Percentiles rank a stretch among this genome's conserved stretches.
phyloP scores from a whole-genome alignment of 805 yeast genomes.

The Candida verbasci region DNA sequence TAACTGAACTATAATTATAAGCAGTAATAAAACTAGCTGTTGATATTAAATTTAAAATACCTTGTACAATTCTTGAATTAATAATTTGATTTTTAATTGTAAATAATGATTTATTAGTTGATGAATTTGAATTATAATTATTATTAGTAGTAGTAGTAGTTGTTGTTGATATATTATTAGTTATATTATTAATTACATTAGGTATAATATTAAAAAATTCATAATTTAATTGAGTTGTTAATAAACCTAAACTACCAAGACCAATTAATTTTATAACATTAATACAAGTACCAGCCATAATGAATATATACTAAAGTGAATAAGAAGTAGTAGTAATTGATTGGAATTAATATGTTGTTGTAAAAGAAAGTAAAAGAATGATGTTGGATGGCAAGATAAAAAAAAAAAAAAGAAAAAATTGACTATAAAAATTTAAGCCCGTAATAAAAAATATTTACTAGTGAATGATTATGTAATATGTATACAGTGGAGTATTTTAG shows the following conservation, averaged over 20 bases:
- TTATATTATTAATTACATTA: conserved; percentile 16
- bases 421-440: neutral
- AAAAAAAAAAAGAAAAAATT: neutral
- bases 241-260: conserved; percentile 62
- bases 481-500: neutral
- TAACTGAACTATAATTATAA: conserved; percentile 50
- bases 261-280: conserved; percentile 57
- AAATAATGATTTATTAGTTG: neutral
- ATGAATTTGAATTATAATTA: neutral
- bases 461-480: neutral
- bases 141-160: too few species aligned
- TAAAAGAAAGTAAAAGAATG: conserved; percentile 1
- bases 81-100: conserved; percentile 16
- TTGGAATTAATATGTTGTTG: too few species aligned
- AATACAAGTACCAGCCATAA: conserved; percentile 30
- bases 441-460: neutral
- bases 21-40: conserved; percentile 50
- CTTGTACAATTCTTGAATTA: conserved; percentile 18
- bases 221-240: conserved; percentile 48
- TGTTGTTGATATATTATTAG: conserved; percentile 4
- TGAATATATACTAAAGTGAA: neutral
- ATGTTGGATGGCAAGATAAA: conserved; percentile 2
- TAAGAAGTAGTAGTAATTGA: neutral
- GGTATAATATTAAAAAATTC: conserved; percentile 32
- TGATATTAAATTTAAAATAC: conserved; percentile 44